Conservation (phyloP, 2,329 filamentous ascomycete genomes). For the Fusarium sp. region DNA sequence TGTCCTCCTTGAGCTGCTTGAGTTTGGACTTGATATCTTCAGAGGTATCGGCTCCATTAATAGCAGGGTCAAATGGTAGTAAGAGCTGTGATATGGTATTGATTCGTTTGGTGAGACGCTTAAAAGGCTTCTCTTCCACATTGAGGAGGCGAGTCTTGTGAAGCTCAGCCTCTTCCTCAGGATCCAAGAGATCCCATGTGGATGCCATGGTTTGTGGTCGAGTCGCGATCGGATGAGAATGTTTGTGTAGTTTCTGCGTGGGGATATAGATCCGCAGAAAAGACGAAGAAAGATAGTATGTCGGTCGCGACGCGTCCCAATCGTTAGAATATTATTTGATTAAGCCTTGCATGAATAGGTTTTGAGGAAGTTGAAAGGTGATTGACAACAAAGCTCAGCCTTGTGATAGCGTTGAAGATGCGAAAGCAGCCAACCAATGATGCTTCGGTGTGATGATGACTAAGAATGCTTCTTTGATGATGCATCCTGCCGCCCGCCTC, state of each 20-base stretch:
- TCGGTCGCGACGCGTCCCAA: not conserved
- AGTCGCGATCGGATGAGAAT: conserved; percentile 1
- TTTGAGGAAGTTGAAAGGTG: not conserved
- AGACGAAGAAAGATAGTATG: not conserved
- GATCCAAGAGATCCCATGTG: conserved; percentile 74
- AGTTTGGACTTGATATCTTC: conserved; percentile 60
- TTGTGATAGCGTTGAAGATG: conserved; percentile 24
- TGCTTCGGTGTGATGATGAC: conserved; percentile 22
- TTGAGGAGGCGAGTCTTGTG: conserved; percentile 88
- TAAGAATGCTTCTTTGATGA: conserved; percentile 33
- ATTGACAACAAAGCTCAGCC: conserved; percentile 32
- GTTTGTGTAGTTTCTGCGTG: not conserved
- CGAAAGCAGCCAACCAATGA: conserved; percentile 29
- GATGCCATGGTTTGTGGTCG: conserved; percentile 44
- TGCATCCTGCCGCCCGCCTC: conserved; percentile 23
- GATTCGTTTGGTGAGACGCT: conserved; percentile 85
- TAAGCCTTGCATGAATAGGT: not conserved
- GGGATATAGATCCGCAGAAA: not conserved
- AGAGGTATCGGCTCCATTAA: conserved; percentile 56
- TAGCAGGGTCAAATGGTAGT: conserved; percentile 37
- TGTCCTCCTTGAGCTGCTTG: conserved; percentile 80
- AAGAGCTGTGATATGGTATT: conserved; percentile 71
- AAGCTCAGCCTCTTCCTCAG: conserved; percentile 81
- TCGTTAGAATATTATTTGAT: not conserved
- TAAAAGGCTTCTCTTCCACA: conserved; percentile 92